Conservation (phyloP, 208 protist species). For the Strigomonas galati region DNA sequence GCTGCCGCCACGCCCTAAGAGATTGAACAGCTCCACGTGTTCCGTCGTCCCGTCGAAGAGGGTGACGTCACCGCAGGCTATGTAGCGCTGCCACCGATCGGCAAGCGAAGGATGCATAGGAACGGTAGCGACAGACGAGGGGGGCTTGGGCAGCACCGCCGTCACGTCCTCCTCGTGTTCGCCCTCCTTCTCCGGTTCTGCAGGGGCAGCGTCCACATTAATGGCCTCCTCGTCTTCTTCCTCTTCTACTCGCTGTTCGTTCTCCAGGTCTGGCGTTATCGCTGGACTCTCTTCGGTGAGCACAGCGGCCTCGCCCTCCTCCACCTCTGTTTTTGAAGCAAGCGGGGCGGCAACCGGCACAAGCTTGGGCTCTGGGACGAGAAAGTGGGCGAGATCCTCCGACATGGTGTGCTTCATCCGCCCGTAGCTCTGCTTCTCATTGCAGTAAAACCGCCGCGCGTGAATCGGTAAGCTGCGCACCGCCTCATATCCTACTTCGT, state of each 20-base stretch:
- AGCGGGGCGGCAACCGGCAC: neutral
- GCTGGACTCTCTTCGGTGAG: too few relatives aligned
- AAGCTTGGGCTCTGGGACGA: neutral
- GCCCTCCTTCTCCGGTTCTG: neutral
- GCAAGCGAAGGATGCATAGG: neutral
- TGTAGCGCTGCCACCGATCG: conserved; percentile 58
- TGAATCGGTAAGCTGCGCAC: neutral
- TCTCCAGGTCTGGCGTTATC: neutral
- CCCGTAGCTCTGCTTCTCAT: neutral
- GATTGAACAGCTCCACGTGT: conserved; percentile 38
- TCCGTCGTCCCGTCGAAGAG: conserved; percentile 55
- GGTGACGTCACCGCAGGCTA: conserved; percentile 33
- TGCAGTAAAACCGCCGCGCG: neutral
- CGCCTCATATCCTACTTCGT: conserved; percentile 19
- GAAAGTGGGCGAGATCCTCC: neutral
- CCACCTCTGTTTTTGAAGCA: neutral
- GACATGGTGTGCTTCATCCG: neutral
- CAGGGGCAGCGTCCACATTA: neutral
- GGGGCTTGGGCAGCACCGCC: neutral
- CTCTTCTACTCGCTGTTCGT: neutral
- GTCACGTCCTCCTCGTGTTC: neutral
- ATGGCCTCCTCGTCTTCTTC: neutral
- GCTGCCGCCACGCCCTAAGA: conserved; percentile 73
- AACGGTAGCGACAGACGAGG: neutral
- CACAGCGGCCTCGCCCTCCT: too few relatives aligned